Evolutionary conservation across 2,329 filamentous ascomycete genomes (phyloP).

Genomic region (Sporothrix phasma): DNA sequence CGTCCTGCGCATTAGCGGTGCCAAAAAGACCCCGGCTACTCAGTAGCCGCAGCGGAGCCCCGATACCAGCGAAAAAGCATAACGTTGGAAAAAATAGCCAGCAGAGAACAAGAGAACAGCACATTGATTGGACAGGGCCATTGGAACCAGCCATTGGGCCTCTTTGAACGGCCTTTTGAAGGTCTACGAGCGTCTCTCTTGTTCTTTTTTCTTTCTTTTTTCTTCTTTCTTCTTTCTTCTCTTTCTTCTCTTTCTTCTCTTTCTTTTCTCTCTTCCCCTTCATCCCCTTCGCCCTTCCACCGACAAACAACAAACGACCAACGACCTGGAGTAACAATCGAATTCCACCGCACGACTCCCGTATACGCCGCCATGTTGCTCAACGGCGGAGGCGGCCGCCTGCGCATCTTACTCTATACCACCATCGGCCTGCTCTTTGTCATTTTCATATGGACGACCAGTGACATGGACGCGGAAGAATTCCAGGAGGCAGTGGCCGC

Average conservation of each 20-base stretch:
- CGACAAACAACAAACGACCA: not conserved
- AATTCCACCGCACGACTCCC: not conserved
- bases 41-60: too few relatives aligned
- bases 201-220: not conserved
- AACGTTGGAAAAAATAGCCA: too few relatives aligned
- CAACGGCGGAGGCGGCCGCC: not conserved
- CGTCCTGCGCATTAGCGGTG: too few relatives aligned
- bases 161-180: not conserved
- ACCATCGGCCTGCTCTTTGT: not conserved
- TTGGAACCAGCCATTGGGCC: not conserved
- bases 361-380: not conserved
- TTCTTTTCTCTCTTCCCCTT: not conserved
- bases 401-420: not conserved
- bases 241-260: not conserved
- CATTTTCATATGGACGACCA: not conserved
- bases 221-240: not conserved
- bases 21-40: too few relatives aligned
- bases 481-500: not conserved
- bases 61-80: too few relatives aligned
- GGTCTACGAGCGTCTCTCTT: not conserved
- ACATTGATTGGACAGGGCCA: too few relatives aligned
- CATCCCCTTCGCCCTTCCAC: not conserved
- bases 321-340: not conserved
- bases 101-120: too few relatives aligned
- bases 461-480: not conserved